Evolutionary conservation across 495 filamentous ascomycete species (phyloP).

Genomic region (Daldinia decipiens): DNA sequence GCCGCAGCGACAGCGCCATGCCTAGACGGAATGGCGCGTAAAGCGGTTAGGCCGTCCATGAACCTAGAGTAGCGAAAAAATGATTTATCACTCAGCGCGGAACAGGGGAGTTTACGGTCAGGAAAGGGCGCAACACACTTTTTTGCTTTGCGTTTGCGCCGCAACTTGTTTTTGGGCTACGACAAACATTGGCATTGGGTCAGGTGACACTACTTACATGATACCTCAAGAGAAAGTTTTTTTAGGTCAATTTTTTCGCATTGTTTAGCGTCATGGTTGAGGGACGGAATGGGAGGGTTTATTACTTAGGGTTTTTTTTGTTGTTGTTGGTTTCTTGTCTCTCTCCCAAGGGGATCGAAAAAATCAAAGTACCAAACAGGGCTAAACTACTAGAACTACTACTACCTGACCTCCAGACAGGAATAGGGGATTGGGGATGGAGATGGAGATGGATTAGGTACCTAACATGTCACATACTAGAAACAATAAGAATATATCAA

Average conservation of each 20-base stretch:
- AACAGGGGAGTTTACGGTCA: conserved; percentile 41
- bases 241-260: conserved; percentile 21
- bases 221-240: conserved; percentile 38
- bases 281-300: conserved; percentile 9
- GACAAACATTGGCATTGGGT: conserved; percentile 43
- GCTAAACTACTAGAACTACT: conserved; percentile 4
- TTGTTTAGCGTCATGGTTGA: conserved; percentile 27
- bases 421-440: background rate
- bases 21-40: conserved; percentile 34
- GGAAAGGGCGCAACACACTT: conserved; percentile 25
- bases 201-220: conserved; percentile 40
- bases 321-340: conserved; percentile 12
- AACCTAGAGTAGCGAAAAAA: conserved; percentile 23
- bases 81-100: conserved; percentile 35
- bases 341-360: background rate
- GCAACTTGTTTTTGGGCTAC: conserved; percentile 28
- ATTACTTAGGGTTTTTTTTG: conserved; percentile 5
- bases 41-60: conserved; percentile 3
- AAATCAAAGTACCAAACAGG: conserved; percentile 3
- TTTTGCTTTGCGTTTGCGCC: conserved; percentile 12
- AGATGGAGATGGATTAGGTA: background rate
- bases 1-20: conserved; percentile 52
- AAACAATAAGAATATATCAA: conserved; percentile 4
- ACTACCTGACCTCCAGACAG: background rate
- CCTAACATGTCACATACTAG: conserved; percentile 2